Conservation (phyloP, 1,284 basidiomycete species). For the Cryptococcus jaspeensis region DNA sequence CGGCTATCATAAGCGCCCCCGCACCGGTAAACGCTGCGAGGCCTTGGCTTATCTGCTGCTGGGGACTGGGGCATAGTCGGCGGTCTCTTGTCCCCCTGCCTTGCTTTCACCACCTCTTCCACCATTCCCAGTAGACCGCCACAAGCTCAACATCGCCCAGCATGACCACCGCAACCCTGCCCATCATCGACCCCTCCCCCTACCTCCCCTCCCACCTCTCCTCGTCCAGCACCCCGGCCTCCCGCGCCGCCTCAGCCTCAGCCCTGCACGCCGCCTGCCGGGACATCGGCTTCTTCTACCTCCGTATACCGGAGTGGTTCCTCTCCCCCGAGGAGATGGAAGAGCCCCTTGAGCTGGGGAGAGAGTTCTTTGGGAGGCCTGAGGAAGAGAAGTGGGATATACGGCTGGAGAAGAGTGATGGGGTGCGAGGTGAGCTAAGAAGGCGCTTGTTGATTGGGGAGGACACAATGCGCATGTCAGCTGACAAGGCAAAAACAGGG, state of each 20-base stretch:
- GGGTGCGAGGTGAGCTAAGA: slow-evolving; percentile 63
- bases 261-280: slow-evolving; percentile 71
- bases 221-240: neutral
- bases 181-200: slow-evolving; percentile 46
- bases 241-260: slow-evolving; percentile 56
- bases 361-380: slow-evolving; percentile 68
- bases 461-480: neutral
- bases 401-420: slow-evolving; percentile 63
- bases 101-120: neutral
- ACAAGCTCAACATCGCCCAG: neutral
- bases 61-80: no score
- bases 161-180: slow-evolving; percentile 23
- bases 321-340: slow-evolving; percentile 62
- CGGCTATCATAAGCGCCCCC: no score
- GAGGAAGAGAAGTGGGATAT: slow-evolving; percentile 71
- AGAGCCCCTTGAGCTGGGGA: slow-evolving; percentile 63
- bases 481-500: slow-evolving; percentile 18
- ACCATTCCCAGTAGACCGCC: neutral
- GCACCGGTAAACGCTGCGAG: no score
- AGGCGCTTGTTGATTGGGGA: neutral
- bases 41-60: no score
- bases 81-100: no score
- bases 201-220: slow-evolving; percentile 24
- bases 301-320: slow-evolving; percentile 62
- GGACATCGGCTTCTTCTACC: slow-evolving; percentile 82